Percentiles rank a stretch among this genome's conserved stretches.
Evolutionary conservation across 257 asterid species (phyloP).

Genomic region (Parsonsia alboflavescens): DNA sequence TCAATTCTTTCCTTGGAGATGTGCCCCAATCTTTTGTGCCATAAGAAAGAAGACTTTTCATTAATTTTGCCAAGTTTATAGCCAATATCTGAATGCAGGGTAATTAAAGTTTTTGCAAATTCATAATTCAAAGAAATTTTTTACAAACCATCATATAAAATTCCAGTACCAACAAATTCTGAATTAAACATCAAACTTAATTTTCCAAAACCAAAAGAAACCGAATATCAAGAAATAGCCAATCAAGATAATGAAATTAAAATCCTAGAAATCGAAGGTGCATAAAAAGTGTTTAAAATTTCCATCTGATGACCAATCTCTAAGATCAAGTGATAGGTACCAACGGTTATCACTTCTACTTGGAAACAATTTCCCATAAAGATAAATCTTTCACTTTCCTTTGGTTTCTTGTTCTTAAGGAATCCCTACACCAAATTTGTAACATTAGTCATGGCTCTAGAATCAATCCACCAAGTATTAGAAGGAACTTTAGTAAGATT

Average conservation of each 20-base stretch:
- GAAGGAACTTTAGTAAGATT: background rate
- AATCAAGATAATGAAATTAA: slow-evolving; percentile 1
- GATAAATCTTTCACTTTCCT: background rate
- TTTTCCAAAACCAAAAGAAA: background rate
- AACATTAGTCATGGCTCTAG: background rate
- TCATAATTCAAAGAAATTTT: too few relatives aligned
- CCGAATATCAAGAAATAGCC: background rate
- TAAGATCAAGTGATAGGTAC: background rate
- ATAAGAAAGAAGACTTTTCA: background rate
- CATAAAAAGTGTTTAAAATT: background rate
- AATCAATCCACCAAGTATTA: background rate
- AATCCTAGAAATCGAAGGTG: background rate
- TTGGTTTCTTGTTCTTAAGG: background rate
- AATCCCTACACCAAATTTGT: background rate
- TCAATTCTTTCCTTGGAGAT: background rate
- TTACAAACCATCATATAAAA: too few relatives aligned
- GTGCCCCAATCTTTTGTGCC: background rate
- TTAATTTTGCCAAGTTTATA: background rate
- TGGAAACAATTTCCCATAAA: background rate
- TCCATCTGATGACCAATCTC: background rate
- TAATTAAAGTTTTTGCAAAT: too few relatives aligned
- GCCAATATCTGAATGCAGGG: background rate
- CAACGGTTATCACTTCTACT: background rate
- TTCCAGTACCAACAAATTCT: background rate
- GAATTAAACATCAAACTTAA: background rate